Evolutionary conservation across 2,329 filamentous ascomycete genomes (phyloP), one percentile per base, ranked within the genome.

Genomic region (Monilinia polystroma): DNA sequence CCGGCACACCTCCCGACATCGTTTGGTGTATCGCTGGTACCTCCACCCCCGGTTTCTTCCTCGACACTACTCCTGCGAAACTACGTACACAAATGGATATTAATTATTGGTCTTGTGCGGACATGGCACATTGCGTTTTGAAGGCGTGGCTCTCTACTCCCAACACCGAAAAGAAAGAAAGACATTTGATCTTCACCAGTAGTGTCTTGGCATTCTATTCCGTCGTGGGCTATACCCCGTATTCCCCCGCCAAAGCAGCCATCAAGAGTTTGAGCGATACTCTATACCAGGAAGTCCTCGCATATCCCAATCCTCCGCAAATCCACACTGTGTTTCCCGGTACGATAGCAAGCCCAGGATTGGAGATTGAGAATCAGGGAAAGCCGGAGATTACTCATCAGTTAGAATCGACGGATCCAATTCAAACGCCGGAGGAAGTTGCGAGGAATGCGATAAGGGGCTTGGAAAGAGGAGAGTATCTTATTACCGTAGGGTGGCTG

Each of bases 11-110:
- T 38, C 91, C 92, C 0, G 94, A 98, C 76, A 84, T 97, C 66
- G 90, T 98, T 45, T 98, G 95, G 93, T 93, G 92, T 76, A 85
- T 93, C 62, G 94, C 94, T 3, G 94, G 94, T 68, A 82, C 85
- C 70, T 85, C 90, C 7, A 83, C 82, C 20, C 93, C 93, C 0
- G 84, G 86, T 47, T 88, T 96, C 69, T 96, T 94, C 80, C 78
- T 91, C 71, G 91, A 97, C 69, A 87, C 87, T 51, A 83, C 90
- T 11, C 81, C 91, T 63, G 80, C 87, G 10, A 85, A 84, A 14
- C 81, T 93, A 71, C 85, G 89, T 53, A 81, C 83, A 70, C 92
- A 96, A 77, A 97, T 97, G 92, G 92, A 97, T 75, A 85, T 94
- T 72, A 94, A 97, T 79, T 98, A 92, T 81, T 97, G 89, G 84